These are phyloP conservation scores for Diaporthe sp. DNA, from an alignment of 2,329 filamentous ascomycete genomes.

Conservation along the genomic window DNA sequence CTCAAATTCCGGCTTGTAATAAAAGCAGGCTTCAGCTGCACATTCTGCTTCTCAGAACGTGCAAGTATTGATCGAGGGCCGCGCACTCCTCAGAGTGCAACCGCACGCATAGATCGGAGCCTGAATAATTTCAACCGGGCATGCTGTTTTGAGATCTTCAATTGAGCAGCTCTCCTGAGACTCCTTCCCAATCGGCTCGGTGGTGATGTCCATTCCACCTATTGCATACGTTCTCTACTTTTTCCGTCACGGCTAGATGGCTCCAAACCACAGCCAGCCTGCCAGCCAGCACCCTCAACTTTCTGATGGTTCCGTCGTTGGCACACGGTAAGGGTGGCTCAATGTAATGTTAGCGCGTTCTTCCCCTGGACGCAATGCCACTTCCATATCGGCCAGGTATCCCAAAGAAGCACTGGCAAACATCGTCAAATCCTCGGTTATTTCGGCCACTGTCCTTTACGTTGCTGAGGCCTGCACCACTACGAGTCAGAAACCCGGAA, in stretches of 20 bases:
- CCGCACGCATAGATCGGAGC: not conserved
- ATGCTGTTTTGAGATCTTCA: not conserved
- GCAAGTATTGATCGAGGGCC: no score
- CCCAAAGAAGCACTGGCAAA: not conserved
- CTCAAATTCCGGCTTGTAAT: not conserved
- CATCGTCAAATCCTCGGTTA: not conserved
- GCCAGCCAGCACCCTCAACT: not conserved
- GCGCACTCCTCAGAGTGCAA: not conserved
- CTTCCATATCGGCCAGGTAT: not conserved
- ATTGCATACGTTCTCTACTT: not conserved
- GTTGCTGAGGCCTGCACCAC: not conserved
- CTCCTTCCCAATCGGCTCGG: not conserved
- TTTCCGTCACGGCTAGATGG: not conserved
- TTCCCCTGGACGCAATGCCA: not conserved
- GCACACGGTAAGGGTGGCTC: no score
- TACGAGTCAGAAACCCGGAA: constrained; percentile 15
- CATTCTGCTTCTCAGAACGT: not conserved
- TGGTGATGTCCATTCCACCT: not conserved
- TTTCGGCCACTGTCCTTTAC: constrained; percentile 4
- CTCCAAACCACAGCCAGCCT: no score
- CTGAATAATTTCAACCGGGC: no score
- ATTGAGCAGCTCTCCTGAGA: not conserved
- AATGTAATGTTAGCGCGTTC: not conserved
- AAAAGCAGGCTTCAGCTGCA: no score
- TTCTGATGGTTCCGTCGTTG: no score